These are phyloP conservation scores for Suillus weaverae DNA, from an alignment of 768 basidiomycete genomes.

Conservation along the genomic window DNA sequence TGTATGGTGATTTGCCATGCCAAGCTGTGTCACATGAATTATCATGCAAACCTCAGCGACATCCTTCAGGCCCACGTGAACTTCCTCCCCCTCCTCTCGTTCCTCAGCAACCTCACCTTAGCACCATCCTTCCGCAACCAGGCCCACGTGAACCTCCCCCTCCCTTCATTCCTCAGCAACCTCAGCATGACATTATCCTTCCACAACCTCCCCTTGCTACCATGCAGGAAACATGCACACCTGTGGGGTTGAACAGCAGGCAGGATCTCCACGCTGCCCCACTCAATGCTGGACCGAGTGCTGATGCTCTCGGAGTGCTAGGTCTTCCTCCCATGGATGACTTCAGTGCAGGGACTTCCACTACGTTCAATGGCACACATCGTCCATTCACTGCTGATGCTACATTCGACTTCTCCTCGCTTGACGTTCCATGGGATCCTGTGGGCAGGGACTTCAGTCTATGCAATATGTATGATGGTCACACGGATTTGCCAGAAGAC, in stretches of 20 bases:
- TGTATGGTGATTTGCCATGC: too few species aligned
- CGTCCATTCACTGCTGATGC: not conserved
- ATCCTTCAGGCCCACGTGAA: not conserved
- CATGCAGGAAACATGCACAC: not conserved
- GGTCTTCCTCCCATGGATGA: not conserved
- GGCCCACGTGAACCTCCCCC: too few species aligned
- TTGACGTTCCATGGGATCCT: not conserved
- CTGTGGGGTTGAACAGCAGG: not conserved
- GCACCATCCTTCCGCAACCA: too few species aligned
- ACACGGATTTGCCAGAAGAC: not conserved
- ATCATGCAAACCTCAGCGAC: too few species aligned
- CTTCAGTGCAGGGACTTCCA: not conserved
- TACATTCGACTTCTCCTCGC: not conserved
- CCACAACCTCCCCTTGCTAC: not conserved
- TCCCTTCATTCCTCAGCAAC: not conserved
- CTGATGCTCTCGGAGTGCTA: not conserved
- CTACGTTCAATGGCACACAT: not conserved
- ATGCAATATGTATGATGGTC: not conserved
- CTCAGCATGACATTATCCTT: not conserved
- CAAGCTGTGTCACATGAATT: too few species aligned
- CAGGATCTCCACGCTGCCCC: not conserved
- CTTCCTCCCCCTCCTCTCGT: not conserved
- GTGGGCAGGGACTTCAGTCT: not conserved
- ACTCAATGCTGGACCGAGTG: not conserved
- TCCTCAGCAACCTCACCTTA: not conserved